Evolutionary conservation across 768 basidiomycete species (phyloP).

Genomic region (Mycena pura): DNA sequence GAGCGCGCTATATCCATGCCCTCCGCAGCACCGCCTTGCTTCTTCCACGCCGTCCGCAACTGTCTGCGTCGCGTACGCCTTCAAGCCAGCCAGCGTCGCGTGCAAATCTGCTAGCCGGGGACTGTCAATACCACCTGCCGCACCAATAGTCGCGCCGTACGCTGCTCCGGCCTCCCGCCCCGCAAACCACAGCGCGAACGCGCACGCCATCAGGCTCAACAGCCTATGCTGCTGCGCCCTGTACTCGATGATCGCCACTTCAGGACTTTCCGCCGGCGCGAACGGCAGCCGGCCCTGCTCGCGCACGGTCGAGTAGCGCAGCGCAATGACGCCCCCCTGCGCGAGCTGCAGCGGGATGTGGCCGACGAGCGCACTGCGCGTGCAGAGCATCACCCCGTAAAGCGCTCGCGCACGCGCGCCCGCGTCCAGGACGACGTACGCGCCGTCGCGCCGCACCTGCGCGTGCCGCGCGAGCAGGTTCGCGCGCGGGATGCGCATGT

Average conservation of each 20-base stretch:
- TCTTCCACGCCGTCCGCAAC: slow-evolving; percentile 34
- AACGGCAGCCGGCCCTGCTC: slow-evolving; percentile 32
- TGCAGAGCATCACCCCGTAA: slow-evolving; percentile 32
- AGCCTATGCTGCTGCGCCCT: slow-evolving; percentile 33
- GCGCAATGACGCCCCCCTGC: slow-evolving; percentile 32
- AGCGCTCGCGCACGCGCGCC: slow-evolving; percentile 20
- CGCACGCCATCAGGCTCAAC: slow-evolving; percentile 21
- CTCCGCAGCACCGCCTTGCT: slow-evolving; percentile 33
- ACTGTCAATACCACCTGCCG: slow-evolving; percentile 6
- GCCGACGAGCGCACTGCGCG: slow-evolving; percentile 22
- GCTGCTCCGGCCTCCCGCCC: slow-evolving; percentile 12
- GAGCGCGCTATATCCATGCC: slow-evolving; percentile 31
- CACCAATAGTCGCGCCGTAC: slow-evolving; percentile 21
- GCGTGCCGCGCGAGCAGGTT: slow-evolving; percentile 34
- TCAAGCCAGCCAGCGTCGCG: slow-evolving; percentile 28
- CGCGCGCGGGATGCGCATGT: slow-evolving; percentile 32
- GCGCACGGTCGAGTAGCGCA: slow-evolving; percentile 33
- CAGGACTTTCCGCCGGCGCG: slow-evolving; percentile 4
- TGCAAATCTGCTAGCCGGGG: slow-evolving; percentile 25
- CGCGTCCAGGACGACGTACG: slow-evolving; percentile 22
- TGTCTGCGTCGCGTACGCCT: slow-evolving; percentile 30
- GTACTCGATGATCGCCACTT: slow-evolving; percentile 24
- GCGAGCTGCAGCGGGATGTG: slow-evolving; percentile 33
- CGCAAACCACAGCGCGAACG: slow-evolving; percentile 30
- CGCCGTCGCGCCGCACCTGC: slow-evolving; percentile 28